These are phyloP conservation scores for Mortierella hygrophila DNA, from an alignment of 192 early-diverging fungal species.

Conservation along the genomic window DNA sequence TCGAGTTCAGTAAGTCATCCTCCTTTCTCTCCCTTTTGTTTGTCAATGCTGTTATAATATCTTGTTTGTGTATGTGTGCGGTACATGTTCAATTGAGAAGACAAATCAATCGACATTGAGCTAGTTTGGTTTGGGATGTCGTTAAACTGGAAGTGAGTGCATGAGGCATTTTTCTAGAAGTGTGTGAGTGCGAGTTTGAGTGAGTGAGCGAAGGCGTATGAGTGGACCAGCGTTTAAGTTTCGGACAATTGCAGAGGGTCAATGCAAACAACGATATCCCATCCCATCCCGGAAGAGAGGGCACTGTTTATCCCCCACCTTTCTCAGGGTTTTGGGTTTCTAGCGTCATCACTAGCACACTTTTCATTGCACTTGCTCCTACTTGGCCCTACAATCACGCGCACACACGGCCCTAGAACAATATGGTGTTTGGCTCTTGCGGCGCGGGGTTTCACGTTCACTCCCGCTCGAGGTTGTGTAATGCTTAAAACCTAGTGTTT, in stretches of 20 bases:
- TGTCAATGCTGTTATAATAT: background rate
- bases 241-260: background rate
- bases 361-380: background rate
- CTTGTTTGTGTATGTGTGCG: background rate
- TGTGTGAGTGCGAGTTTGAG: background rate
- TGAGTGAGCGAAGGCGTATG: background rate
- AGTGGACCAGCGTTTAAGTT: background rate
- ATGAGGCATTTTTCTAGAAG: too few relatives aligned
- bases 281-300: background rate
- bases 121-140: background rate
- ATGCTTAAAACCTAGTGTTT: background rate
- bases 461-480: background rate
- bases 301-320: background rate
- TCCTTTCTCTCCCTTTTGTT: background rate
- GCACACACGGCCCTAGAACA: background rate
- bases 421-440: background rate
- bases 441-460: background rate
- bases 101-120: background rate
- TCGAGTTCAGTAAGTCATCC: conserved; percentile 87
- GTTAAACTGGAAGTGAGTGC: background rate
- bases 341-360: background rate
- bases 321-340: background rate
- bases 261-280: background rate
- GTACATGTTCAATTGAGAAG: background rate
- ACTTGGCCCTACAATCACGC: background rate